Conservation (phyloP, 345 rosid species). For the Euphorbia tirucalli region DNA sequence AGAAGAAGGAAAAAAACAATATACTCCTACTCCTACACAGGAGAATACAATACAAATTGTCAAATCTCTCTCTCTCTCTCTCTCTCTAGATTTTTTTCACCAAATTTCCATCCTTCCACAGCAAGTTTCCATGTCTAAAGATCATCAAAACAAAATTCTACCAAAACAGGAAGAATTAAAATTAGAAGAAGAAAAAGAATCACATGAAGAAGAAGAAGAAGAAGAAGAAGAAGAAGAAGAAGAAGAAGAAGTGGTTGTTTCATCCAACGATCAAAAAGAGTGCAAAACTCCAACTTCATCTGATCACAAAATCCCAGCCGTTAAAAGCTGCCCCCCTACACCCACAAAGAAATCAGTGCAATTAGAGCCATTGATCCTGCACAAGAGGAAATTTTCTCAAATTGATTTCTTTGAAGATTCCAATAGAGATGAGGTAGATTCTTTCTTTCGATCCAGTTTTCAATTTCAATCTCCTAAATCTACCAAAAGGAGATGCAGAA, state of each 20-base stretch:
- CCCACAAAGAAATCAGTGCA: slow-evolving; percentile 38
- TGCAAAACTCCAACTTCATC: slow-evolving; percentile 51
- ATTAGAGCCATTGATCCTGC: not conserved
- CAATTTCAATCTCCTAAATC: slow-evolving; percentile 14
- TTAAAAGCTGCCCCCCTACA: slow-evolving; percentile 52
- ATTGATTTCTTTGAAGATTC: slow-evolving; percentile 41
- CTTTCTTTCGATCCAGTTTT: slow-evolving; percentile 38
- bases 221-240: not conserved
- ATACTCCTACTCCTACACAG: too few relatives aligned
- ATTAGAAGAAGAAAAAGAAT: not conserved
- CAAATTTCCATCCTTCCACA: slow-evolving; percentile 12
- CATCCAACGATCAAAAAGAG: slow-evolving; percentile 7
- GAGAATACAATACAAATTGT: too few relatives aligned
- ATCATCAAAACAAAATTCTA: not conserved
- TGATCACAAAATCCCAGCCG: slow-evolving; percentile 44
- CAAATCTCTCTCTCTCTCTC: slow-evolving; percentile 14
- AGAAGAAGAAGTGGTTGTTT: slow-evolving; percentile 2
- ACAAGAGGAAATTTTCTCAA: slow-evolving; percentile 30
- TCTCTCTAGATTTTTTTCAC: not conserved
- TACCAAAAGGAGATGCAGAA: slow-evolving; percentile 44
- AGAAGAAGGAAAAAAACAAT: slow-evolving; percentile 6
- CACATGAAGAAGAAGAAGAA: not conserved
- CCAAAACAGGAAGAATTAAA: not conserved
- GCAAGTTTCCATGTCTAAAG: slow-evolving; percentile 33
- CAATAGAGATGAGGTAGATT: slow-evolving; percentile 48